Base-by-base conservation (phyloP, 2,329 filamentous ascomycete genomes). In the Fusarium sororula region DNA sequence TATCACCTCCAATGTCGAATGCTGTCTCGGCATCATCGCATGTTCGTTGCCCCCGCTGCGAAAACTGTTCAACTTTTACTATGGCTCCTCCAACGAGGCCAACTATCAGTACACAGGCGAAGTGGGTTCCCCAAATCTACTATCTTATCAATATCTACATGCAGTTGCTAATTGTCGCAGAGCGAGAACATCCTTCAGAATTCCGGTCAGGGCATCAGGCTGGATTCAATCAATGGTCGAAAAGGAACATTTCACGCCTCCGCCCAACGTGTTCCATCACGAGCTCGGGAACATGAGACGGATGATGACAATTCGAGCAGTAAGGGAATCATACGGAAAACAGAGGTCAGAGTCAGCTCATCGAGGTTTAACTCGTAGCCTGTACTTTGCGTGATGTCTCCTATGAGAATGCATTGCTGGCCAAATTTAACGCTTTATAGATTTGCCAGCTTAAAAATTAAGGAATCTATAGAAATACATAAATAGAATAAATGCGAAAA, bases 1-100 rank as follows among this genome's bases (percentile, higher is more conserved):
- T 13, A 68, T 69, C 13, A 69, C 66, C 3, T 69, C 66, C 1
- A 69, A 69, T 5, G 42, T 69, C 0, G 66, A 69, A 14, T 69
- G 65, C 17, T 68, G 57, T 11, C 17, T 69, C 3, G 66, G 66
- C 4, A 69, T 69, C 17, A 69, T 69, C 28, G 66, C 57, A 18
- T 69, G 57, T 28, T 69, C 66, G 0, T 2, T 69, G 0, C 65
- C 66, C 1, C 66, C 66, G 5, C 37, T 69, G 0, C 45, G 65
- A 3, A 69, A 69, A 5, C 13, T 69, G 0, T 68, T 69, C 10
- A 58, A 45, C 22, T 69, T 69, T 17, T 69, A 69, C 2, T 58
- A 69, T 4, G 66, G 66, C 7, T 68, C 66, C 13, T 56, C 65
- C 7, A 28, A 38, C 7, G 51, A 67, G 3, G 47, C n/a, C 4